phyloP scores from a whole-genome alignment of 2,329 filamentous ascomycete genomes.

The Fonsecaea pugnacius region DNA sequence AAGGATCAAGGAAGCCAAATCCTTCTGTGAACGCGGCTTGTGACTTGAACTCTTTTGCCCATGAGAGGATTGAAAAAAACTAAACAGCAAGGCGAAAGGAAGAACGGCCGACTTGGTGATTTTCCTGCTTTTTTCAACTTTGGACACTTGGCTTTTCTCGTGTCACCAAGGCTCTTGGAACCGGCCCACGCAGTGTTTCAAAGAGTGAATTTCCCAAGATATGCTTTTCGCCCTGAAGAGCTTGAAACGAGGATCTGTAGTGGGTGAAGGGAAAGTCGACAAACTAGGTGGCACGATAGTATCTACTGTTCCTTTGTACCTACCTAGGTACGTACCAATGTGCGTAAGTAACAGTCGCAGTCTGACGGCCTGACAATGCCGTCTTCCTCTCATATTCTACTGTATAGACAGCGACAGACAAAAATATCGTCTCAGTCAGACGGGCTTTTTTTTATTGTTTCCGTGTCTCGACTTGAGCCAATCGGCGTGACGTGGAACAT shows the following conservation, averaged over 20 bases:
- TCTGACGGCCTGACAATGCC: background rate
- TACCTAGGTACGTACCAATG: too few species aligned
- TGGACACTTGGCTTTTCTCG: background rate
- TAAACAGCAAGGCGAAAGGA: background rate
- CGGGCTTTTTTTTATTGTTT: background rate
- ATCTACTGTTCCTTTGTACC: too few species aligned
- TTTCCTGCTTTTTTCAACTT: background rate
- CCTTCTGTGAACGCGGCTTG: background rate
- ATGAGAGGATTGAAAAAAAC: background rate
- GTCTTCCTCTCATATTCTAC: background rate
- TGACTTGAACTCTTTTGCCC: background rate
- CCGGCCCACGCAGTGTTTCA: background rate
- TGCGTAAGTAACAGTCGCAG: background rate
- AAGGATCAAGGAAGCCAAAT: background rate
- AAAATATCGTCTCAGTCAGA: background rate
- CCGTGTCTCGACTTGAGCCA: background rate
- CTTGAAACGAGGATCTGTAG: background rate
- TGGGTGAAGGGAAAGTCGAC: background rate
- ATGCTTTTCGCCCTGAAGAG: background rate
- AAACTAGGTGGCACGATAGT: background rate
- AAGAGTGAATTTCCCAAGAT: background rate
- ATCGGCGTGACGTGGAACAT: background rate
- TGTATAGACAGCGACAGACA: background rate
- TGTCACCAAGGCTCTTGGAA: background rate
- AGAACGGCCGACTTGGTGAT: background rate